These are phyloP conservation scores for Penicillium taxi DNA, from an alignment of 495 filamentous ascomycete genomes.

Conservation along the genomic window DNA sequence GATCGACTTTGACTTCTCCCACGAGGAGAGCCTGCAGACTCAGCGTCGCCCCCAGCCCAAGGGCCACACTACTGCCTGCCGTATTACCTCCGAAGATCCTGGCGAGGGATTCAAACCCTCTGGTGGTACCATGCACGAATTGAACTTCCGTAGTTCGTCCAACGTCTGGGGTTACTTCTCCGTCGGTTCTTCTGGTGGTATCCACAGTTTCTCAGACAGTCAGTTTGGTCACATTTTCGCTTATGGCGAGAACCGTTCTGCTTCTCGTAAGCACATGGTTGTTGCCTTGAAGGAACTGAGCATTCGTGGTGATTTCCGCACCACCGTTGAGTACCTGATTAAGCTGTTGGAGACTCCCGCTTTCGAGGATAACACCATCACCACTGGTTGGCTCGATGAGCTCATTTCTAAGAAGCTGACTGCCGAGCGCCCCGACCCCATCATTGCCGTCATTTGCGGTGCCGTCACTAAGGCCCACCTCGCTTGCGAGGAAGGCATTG, in stretches of 20 bases:
- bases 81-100: slow-evolving; percentile 98
- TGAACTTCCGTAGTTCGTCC: slow-evolving; percentile 97
- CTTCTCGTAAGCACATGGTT: slow-evolving; percentile 98
- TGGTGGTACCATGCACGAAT: slow-evolving; percentile 95
- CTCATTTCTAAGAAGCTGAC: slow-evolving; percentile 97
- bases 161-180: slow-evolving; percentile 99
- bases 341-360: slow-evolving; percentile 97
- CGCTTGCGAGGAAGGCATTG: slow-evolving; percentile 77
- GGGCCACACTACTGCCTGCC: slow-evolving; percentile 94
- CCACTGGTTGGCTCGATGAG: slow-evolving; percentile 97
- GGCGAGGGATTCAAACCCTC: slow-evolving; percentile 99
- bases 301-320: slow-evolving; percentile 98
- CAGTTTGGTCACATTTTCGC: slow-evolving; percentile 99
- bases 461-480: slow-evolving; percentile 93
- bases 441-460: slow-evolving; percentile 84
- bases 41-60: slow-evolving; percentile 88
- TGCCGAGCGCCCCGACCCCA: slow-evolving; percentile 88
- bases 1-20: slow-evolving; percentile 96
- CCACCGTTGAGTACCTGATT: slow-evolving; percentile 97
- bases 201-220: slow-evolving; percentile 98
- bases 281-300: slow-evolving; percentile 97
- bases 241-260: slow-evolving; percentile 92
- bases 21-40: slow-evolving; percentile 69
- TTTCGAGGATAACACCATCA: slow-evolving; percentile 99
- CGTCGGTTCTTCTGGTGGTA: slow-evolving; percentile 89